phyloP scores from a whole-genome alignment of 352 stramenopile genomes.

The Phytophthora kernoviae region DNA sequence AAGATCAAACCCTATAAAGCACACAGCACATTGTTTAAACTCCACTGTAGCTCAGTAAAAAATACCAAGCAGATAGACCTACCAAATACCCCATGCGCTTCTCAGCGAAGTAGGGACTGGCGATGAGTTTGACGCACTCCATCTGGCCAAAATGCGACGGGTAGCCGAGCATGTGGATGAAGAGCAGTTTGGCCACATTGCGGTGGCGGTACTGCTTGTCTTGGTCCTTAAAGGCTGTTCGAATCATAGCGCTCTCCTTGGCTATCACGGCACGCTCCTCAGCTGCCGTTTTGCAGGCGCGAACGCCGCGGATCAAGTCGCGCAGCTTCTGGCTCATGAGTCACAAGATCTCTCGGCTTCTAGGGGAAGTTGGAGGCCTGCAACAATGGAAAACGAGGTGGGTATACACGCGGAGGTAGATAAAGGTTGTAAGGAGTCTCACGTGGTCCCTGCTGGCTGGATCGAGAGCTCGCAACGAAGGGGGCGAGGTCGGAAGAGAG shows the following conservation, averaged over 20 bases:
- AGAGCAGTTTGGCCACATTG: constrained; percentile 99
- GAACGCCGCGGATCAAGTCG: constrained; percentile 98
- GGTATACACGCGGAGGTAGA: not conserved
- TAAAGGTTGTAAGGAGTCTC: not conserved
- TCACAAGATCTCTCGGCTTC: constrained; percentile 2
- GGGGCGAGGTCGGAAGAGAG: constrained; percentile 1
- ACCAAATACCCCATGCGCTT: constrained; percentile 99
- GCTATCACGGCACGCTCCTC: constrained; percentile 99
- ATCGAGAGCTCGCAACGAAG: not conserved
- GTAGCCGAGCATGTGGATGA: constrained; percentile 99
- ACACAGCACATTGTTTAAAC: not conserved
- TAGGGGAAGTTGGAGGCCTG: not conserved
- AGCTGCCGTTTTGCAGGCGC: constrained; percentile 98
- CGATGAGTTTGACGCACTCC: constrained; percentile 99
- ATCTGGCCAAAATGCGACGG: constrained; percentile 99
- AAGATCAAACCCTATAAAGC: constrained; percentile 91
- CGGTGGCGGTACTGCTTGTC: constrained; percentile 97
- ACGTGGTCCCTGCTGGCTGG: not conserved
- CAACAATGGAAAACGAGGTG: not conserved
- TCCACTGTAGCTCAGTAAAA: not conserved
- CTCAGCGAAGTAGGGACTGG: constrained; percentile 98
- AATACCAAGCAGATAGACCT: not conserved
- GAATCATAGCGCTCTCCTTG: constrained; percentile 99
- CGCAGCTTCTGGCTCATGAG: constrained; percentile 98
- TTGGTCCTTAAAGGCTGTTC: constrained; percentile 98